Evolutionary conservation across 768 basidiomycete species (phyloP), one percentile per base, ranked within the genome.

Genomic region (Trametes sanguinea): DNA sequence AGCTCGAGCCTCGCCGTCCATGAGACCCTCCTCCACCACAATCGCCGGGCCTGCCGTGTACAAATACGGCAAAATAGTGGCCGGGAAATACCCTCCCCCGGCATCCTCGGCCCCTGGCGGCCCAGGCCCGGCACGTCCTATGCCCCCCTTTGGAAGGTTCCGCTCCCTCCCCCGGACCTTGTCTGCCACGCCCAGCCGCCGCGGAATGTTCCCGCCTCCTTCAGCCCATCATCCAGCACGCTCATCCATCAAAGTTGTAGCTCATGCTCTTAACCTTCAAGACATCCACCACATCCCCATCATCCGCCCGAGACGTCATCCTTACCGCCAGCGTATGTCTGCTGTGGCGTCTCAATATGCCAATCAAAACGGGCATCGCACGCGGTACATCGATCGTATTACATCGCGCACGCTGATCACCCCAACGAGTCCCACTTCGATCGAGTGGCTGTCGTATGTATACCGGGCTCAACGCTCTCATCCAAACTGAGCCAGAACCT

Each of bases 61-160:
- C 57, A 59, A 59, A 59, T 45, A 59, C 8, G 42, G 57, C 57
- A 59, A 30, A 59, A 52, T 50, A 57, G 6, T 7, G 47, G 13
- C 37, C 22, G 56, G 56, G 37, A 57, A 40, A 39, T 42, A 40
- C 46, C 29, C 30, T 33, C 17, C n/a, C 8, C 57, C 57, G 50
- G 48, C 57, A 50, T 42, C 11, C 16, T 37, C 57, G 27, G 48
- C 11, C 42, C 57, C 57, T 58, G 30, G 40, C 48, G 39, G 50
- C 57, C 57, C 32, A 59, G 57, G n/a, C 50, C 42, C 46, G n/a
- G 40, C 35, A 27, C 46, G 40, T 56, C 32, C 17, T n/a, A 10
- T 27, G 9, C 29, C 57, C 29, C 6, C 11, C 16, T 59, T 14
- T 43, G 50, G 57, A 29, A 59, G 32, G 3, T 29, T 43, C 57